Evolutionary conservation across 441 rosid species (phyloP).

Genomic region (Mallotus repandus): DNA sequence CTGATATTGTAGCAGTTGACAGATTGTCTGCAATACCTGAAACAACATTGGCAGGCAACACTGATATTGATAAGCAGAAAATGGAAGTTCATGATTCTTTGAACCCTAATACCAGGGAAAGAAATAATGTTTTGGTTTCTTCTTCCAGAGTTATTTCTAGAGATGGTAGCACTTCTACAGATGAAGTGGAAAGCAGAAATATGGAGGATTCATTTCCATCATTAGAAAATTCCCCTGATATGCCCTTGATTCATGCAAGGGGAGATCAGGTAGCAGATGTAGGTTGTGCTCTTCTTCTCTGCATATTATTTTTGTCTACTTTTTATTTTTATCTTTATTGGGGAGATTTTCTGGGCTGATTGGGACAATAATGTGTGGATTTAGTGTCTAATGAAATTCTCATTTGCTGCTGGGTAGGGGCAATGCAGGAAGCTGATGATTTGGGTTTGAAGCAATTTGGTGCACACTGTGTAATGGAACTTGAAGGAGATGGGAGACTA

Average conservation of each 20-base stretch:
- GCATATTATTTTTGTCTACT: conserved; percentile 21
- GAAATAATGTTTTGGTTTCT: conserved; percentile 22
- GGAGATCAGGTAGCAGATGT: conserved; percentile 86
- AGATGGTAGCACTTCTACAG: conserved; percentile 31
- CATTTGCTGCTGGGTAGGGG: conserved; percentile 94
- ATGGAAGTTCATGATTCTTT: conserved; percentile 29
- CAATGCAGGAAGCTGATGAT: conserved; percentile 87
- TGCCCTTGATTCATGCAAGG: conserved; percentile 44
- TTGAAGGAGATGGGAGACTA: conserved; percentile 26
- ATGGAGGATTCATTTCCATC: conserved; percentile 38
- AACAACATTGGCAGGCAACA: conserved; percentile 28
- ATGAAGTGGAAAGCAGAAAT: conserved; percentile 31
- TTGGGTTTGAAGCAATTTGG: conserved; percentile 45
- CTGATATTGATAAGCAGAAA: conserved; percentile 29
- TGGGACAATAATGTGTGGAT: conserved; percentile 26
- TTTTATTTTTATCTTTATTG: conserved; percentile 15
- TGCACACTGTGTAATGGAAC: conserved; percentile 33
- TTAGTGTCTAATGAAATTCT: conserved; percentile 66
- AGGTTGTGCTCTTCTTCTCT: conserved; percentile 79
- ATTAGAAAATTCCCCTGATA: conserved; percentile 45
- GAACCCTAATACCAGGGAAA: conserved; percentile 36
- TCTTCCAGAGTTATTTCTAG: conserved; percentile 24
- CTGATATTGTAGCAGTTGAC: conserved; percentile 38
- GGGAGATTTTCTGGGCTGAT: conserved; percentile 26
- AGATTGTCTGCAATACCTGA: conserved; percentile 31